These are phyloP conservation scores for Crotalaria pallida DNA, from an alignment of 306 rosid species.

Conservation along the genomic window DNA sequence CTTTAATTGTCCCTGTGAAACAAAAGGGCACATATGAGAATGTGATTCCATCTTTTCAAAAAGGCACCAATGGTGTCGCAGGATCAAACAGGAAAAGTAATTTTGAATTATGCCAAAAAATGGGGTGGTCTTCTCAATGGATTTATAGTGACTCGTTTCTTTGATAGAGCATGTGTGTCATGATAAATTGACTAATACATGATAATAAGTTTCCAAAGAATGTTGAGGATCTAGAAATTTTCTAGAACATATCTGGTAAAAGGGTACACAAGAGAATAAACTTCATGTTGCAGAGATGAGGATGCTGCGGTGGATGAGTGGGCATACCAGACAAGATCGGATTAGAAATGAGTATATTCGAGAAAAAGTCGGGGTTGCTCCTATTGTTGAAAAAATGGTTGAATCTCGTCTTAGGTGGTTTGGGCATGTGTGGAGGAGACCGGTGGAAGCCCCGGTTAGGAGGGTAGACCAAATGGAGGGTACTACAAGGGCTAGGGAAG, in stretches of 20 bases:
- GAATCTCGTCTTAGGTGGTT: too few relatives aligned
- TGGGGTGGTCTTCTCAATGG: neutral
- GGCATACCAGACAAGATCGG: too few relatives aligned
- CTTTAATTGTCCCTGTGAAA: conserved; percentile 60
- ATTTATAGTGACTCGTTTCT: neutral
- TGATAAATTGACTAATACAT: neutral
- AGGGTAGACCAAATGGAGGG: too few relatives aligned
- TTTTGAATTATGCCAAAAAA: neutral
- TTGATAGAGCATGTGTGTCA: neutral
- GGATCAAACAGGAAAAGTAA: neutral
- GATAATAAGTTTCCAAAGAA: neutral
- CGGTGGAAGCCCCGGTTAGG: too few relatives aligned
- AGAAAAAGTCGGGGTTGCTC: too few relatives aligned
- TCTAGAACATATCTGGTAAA: neutral
- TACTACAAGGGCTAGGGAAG: too few relatives aligned
- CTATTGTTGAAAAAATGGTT: too few relatives aligned
- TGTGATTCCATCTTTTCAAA: conserved; percentile 7
- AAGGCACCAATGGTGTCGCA: neutral
- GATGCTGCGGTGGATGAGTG: too few relatives aligned
- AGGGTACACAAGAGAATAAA: too few relatives aligned
- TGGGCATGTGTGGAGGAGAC: too few relatives aligned
- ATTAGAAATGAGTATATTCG: too few relatives aligned
- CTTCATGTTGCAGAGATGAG: too few relatives aligned
- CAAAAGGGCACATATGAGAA: neutral
- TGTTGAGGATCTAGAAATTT: neutral